Conservation (phyloP, 805 yeast genomes). For the Teunomyces lycoperdinae region DNA sequence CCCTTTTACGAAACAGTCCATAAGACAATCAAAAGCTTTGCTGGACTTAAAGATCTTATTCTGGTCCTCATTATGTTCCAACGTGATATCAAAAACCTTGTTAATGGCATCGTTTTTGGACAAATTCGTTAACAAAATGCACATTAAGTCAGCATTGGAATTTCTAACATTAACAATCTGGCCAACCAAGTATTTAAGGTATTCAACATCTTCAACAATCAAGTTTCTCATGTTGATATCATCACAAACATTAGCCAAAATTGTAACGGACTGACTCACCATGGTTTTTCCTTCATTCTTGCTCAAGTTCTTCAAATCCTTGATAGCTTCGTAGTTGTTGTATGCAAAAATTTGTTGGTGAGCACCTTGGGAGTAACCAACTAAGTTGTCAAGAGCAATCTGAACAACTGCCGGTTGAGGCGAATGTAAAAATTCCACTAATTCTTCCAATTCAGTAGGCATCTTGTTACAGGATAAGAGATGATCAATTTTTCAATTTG, state of each 20-base stretch:
- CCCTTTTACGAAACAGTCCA: conserved; percentile 90
- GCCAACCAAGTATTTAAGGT: conserved; percentile 46
- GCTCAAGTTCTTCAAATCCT: conserved; percentile 64
- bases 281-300: conserved; percentile 51
- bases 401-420: conserved; percentile 76
- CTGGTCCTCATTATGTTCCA: conserved; percentile 35
- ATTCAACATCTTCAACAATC: conserved; percentile 63
- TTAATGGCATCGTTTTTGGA: conserved; percentile 72
- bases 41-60: conserved; percentile 51
- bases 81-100: conserved; percentile 42
- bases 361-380: conserved; percentile 75
- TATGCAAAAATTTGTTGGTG: conserved; percentile 64
- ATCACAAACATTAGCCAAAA: conserved; percentile 79
- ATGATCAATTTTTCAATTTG: conserved; percentile 4
- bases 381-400: conserved; percentile 80
- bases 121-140: conserved; percentile 80
- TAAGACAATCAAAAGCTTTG: conserved; percentile 69
- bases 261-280: conserved; percentile 70
- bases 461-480: conserved; percentile 15
- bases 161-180: conserved; percentile 55
- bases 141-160: conserved; percentile 72
- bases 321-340: conserved; percentile 67
- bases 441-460: conserved; percentile 48
- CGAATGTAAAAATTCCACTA: conserved; percentile 79
- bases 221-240: conserved; percentile 60